A percentile compares a stretch with the other conserved stretches of the same genome.
These are phyloP conservation scores for Zygnema cylindricum DNA, from an alignment of 139 green algal species.

Conservation along the genomic window DNA sequence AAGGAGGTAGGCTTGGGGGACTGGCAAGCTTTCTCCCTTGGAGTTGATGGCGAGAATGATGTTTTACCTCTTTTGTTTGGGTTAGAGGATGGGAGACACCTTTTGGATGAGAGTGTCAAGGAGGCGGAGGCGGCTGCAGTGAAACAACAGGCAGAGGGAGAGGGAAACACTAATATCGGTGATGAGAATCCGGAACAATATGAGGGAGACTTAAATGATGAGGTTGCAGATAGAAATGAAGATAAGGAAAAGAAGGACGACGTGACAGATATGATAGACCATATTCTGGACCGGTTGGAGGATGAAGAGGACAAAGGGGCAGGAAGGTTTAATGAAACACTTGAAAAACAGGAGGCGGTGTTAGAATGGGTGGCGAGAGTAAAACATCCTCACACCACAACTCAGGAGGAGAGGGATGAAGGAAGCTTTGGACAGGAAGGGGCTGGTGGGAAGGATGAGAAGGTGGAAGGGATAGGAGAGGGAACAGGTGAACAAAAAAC, in stretches of 20 bases:
- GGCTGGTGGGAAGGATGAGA: conserved; percentile 40
- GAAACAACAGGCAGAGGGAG: background rate
- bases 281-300: conserved; percentile 39
- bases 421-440: background rate
- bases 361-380: conserved; percentile 54
- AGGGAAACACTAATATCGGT: background rate
- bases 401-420: conserved; percentile 42
- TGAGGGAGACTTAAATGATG: conserved; percentile 16
- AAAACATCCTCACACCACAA: conserved; percentile 40
- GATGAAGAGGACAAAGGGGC: conserved; percentile 45
- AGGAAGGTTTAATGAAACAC: conserved; percentile 54
- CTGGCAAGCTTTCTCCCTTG: background rate
- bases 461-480: conserved; percentile 4
- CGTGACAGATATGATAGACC: conserved; percentile 23
- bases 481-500: too few species aligned
- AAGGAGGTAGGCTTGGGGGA: background rate
- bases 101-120: background rate
- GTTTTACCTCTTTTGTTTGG: background rate
- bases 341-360: conserved; percentile 53
- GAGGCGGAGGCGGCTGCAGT: background rate
- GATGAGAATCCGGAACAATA: conserved; percentile 30
- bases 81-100: background rate
- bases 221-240: background rate
- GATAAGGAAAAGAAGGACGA: conserved; percentile 23
- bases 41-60: background rate